Conservation (phyloP, 495 filamentous ascomycete species). For the Xylaria telfairii region DNA sequence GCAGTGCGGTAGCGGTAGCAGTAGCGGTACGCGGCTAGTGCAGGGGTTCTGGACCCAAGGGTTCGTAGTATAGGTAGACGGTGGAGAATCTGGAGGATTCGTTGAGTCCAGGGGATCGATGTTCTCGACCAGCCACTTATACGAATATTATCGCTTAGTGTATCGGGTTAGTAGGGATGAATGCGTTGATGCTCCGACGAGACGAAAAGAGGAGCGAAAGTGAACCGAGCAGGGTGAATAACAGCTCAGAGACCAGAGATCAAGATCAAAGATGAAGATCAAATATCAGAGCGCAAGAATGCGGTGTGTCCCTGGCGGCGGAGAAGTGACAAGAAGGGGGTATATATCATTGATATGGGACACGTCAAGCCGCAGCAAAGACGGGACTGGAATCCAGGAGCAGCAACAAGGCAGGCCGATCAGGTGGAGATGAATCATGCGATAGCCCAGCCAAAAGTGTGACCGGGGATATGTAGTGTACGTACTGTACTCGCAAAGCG, state of each 20-base stretch:
- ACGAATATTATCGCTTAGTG: slow-evolving; percentile 1
- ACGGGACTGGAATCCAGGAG: slow-evolving; percentile 20
- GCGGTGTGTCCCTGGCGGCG: not conserved
- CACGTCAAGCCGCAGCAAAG: slow-evolving; percentile 3
- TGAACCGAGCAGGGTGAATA: not conserved
- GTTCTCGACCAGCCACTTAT: slow-evolving; percentile 19
- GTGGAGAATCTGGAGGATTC: slow-evolving; percentile 1
- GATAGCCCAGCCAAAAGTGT: not conserved
- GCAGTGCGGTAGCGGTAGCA: not conserved
- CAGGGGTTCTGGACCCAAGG: not conserved
- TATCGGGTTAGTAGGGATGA: not conserved
- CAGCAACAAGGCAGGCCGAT: slow-evolving; percentile 14
- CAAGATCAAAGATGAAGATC: too few species aligned
- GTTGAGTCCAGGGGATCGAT: slow-evolving; percentile 1
- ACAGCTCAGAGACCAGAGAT: not conserved
- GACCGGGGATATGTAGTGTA: not conserved
- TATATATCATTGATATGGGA: not conserved
- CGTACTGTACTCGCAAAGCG: not conserved
- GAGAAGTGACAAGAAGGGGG: not conserved
- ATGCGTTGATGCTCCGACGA: not conserved
- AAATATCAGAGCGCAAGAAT: not conserved
- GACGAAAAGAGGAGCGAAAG: not conserved
- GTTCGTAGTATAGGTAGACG: not conserved
- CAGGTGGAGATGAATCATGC: slow-evolving; percentile 20
- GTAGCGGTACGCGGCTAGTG: slow-evolving; percentile 15